phyloP scores from a whole-genome alignment of 1,139 yeast genomes.

The Candida glucosophila region DNA sequence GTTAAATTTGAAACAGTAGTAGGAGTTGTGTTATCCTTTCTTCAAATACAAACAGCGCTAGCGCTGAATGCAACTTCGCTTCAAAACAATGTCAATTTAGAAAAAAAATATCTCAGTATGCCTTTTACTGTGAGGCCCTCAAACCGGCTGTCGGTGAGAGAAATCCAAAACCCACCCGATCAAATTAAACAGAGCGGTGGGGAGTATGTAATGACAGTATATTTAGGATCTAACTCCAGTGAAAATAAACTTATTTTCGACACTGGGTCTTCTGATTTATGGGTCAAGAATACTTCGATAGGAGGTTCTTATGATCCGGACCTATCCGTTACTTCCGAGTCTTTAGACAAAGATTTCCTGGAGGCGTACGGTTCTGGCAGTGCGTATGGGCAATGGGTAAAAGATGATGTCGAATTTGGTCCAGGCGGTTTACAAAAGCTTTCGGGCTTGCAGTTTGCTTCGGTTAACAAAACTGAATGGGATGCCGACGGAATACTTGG shows the following conservation, averaged over 20 bases:
- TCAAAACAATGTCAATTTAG: too few relatives aligned
- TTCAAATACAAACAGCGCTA: too few relatives aligned
- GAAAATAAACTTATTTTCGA: constrained; percentile 4
- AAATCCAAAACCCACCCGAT: too few relatives aligned
- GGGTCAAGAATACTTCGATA: constrained; percentile 13
- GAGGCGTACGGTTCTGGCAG: constrained; percentile 2
- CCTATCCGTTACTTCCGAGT: constrained; percentile 7
- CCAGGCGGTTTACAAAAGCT: constrained; percentile 9
- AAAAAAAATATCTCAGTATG: too few relatives aligned
- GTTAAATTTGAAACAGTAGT: too few relatives aligned
- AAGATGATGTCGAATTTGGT: constrained; percentile 31
- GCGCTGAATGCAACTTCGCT: too few relatives aligned
- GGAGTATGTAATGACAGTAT: too few relatives aligned
- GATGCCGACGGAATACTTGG: constrained; percentile 23
- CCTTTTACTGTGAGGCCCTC: too few relatives aligned
- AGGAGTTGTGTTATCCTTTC: too few relatives aligned
- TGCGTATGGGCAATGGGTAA: constrained; percentile 40
- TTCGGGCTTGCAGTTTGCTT: constrained; percentile 34
- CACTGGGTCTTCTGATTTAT: constrained; percentile 29
- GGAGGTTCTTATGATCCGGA: constrained; percentile 5
- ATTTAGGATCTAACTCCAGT: constrained; percentile 5
- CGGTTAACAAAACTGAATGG: constrained; percentile 20
- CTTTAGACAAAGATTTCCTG: constrained; percentile 8
- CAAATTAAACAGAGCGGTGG: too few relatives aligned
- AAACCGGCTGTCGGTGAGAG: too few relatives aligned